Conservation (phyloP, 1,139 yeast genomes). For the Ogataea hybrid region DNA sequence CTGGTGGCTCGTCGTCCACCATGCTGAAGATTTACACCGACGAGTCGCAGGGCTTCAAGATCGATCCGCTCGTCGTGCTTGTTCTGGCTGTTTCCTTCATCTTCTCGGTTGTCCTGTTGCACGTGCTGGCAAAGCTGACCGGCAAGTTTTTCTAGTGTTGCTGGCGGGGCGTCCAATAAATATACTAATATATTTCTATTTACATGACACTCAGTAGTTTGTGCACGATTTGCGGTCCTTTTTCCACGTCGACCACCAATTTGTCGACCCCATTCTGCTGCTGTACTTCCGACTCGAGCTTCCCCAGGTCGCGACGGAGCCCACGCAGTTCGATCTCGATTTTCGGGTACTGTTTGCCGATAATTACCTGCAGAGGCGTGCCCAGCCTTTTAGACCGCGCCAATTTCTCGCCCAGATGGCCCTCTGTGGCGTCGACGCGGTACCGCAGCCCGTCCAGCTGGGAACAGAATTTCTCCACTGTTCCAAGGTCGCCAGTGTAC, state of each 20-base stretch:
- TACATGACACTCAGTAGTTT: conserved; percentile 31
- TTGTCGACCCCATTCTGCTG: conserved; percentile 36
- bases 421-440: conserved; percentile 36
- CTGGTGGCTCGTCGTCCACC: conserved; percentile 94
- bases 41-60: conserved; percentile 95
- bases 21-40: conserved; percentile 95
- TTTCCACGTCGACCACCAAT: conserved; percentile 51
- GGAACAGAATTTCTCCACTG: conserved; percentile 9
- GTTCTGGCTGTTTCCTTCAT: conserved; percentile 96
- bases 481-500: conserved; percentile 9
- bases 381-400: conserved; percentile 58
- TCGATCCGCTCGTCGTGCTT: conserved; percentile 93
- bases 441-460: conserved; percentile 12
- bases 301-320: not conserved
- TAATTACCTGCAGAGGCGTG: conserved; percentile 58
- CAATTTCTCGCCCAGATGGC: conserved; percentile 49
- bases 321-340: conserved; percentile 71
- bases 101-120: conserved; percentile 89
- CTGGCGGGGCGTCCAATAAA: not conserved
- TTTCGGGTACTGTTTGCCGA: conserved; percentile 57
- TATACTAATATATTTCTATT: conserved; percentile 4
- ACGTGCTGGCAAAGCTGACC: conserved; percentile 86
- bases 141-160: conserved; percentile 54
- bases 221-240: conserved; percentile 41
- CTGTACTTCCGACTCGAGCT: conserved; percentile 26